A percentile compares a stretch with the other conserved stretches of the same genome.
Conservation (phyloP, 306 rosid genomes). For the Senna tora region DNA sequence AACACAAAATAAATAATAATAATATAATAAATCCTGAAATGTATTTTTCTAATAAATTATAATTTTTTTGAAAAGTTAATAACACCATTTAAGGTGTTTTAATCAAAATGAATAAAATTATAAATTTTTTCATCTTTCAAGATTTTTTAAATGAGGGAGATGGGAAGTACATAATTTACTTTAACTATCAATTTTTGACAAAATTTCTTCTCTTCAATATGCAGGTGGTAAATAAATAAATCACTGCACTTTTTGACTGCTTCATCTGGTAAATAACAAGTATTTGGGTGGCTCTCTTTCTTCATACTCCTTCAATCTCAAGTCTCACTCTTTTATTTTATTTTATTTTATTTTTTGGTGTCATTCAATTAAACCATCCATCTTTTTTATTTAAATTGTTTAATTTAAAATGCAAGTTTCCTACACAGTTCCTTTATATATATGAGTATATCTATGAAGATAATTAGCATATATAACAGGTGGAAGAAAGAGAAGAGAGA, state of each 20-base stretch:
- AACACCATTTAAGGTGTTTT: no score
- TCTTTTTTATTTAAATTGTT: conserved; percentile 35
- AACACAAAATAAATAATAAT: no score
- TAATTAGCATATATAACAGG: conserved; percentile 31
- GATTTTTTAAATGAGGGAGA: no score
- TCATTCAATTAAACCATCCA: neutral
- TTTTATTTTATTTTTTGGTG: neutral
- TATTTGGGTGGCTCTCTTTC: conserved; percentile 37
- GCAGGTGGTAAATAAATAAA: conserved; percentile 57
- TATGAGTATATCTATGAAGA: neutral
- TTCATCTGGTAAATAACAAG: conserved; percentile 36
- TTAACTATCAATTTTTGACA: neutral
- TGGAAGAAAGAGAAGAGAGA: conserved; percentile 37
- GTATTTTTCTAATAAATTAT: no score
- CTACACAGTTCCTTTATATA: conserved; percentile 45
- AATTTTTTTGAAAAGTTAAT: no score
- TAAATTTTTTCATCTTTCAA: no score
- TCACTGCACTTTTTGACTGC: conserved; percentile 42
- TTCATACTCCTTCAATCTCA: conserved; percentile 7
- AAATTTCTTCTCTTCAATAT: conserved; percentile 22
- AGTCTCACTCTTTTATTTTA: conserved; percentile 19
- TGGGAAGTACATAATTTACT: no score
- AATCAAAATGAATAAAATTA: no score
- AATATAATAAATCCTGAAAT: no score
- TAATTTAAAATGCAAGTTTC: conserved; percentile 42